phyloP scores from a whole-genome alignment of 2,329 filamentous ascomycete genomes.

The Aspergillus vadensis region DNA sequence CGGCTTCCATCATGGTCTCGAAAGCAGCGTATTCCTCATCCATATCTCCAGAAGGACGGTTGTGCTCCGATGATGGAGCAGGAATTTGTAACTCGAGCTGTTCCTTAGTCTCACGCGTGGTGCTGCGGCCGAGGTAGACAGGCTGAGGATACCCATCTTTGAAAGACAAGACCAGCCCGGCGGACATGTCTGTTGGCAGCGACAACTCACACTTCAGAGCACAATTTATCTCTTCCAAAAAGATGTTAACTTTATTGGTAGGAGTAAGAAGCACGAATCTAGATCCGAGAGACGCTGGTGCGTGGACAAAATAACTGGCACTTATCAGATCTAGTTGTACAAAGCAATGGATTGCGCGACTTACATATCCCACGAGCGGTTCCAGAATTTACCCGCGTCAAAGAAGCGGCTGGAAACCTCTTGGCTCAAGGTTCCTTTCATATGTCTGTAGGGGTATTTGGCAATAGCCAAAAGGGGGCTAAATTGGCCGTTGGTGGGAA shows the following conservation, averaged over 20 bases:
- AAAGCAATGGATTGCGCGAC: slow-evolving; percentile 33
- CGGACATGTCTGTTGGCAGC: slow-evolving; percentile 59
- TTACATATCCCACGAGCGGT: slow-evolving; percentile 75
- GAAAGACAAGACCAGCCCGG: slow-evolving; percentile 65
- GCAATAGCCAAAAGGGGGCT: slow-evolving; percentile 43
- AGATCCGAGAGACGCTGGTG: slow-evolving; percentile 49
- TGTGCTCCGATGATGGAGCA: neutral
- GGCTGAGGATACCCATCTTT: slow-evolving; percentile 64
- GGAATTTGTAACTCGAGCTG: slow-evolving; percentile 40
- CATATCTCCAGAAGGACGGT: neutral
- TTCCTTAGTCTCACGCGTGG: slow-evolving; percentile 47
- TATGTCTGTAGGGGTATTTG: slow-evolving; percentile 47
- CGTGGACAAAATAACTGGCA: slow-evolving; percentile 67
- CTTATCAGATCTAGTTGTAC: neutral
- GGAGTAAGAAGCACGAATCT: slow-evolving; percentile 68
- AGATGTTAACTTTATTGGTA: slow-evolving; percentile 63
- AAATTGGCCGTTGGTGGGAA: slow-evolving; percentile 32
- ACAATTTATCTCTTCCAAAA: slow-evolving; percentile 66
- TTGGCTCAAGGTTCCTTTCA: slow-evolving; percentile 36
- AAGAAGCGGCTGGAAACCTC: slow-evolving; percentile 44
- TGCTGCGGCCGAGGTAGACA: slow-evolving; percentile 64
- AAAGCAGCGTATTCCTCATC: slow-evolving; percentile 20
- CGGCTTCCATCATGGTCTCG: slow-evolving; percentile 55
- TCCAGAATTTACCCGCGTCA: slow-evolving; percentile 49
- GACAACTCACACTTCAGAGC: slow-evolving; percentile 53